Base-by-base conservation (phyloP, 108 stramenopile genomes). In the Poteriospumella lacustris region DNA sequence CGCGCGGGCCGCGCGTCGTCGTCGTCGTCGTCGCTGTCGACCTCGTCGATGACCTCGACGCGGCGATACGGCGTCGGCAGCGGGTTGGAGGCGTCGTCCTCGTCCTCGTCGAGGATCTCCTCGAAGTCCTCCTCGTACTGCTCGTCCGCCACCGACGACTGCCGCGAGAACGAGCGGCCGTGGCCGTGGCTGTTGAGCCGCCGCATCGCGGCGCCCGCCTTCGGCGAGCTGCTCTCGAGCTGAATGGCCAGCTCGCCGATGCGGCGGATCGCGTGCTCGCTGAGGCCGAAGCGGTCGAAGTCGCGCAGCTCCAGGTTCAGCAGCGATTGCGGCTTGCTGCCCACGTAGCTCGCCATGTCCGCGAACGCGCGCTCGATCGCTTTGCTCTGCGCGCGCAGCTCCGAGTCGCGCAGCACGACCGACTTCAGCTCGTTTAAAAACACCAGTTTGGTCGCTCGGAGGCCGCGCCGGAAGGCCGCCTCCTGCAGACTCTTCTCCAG, bases 71-170 rank as follows among this genome's bases (percentile, higher is more conserved):
- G n/a, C n/a, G n/a, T n/a, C n/a, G n/a, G n/a, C n/a, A n/a, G n/a
- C n/a, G n/a, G n/a, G n/a, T n/a, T n/a, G n/a, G n/a, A n/a, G n/a
- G n/a, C n/a, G n/a, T n/a, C n/a, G 31, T 5, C 36, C 5, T 19
- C 28, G 3, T 19, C 15, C 29, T 64, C 60, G 5, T 64, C 60
- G 36, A 34, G 33, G 29, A 64, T 3, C 15, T 33, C 31, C 36
- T 64, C 60, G 60, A 64, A 64, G 31, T 64, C 60, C 9, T 64
- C 60, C 29, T 64, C 60, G 31, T 64, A 64, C 36, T 31, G 29
- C 36, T 64, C 12, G 9, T 64, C 60, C 29, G 28, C 29, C 28
- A 5, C 36, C n/a, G n/a, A 64, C 36, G 60, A 3, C 5, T 64
- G 3, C 9, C 3, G 5, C 31, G 9, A 5, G 60, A 31, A 64